phyloP scores from a whole-genome alignment of 2,329 filamentous ascomycete genomes.

The Epichloe hybrida region DNA sequence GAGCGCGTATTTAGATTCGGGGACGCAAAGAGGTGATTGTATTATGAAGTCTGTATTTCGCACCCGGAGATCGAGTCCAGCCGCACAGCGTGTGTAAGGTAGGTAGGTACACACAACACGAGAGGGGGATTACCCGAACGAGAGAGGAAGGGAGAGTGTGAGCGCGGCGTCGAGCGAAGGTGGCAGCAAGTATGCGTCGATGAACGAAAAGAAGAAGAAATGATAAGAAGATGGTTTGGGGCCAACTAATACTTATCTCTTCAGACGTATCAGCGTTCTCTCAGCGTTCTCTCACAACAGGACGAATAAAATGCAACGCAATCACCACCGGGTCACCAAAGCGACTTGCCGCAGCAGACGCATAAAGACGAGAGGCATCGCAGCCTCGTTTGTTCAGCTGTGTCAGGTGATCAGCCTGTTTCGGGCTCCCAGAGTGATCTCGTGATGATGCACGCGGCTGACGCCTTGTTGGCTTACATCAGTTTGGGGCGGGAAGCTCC shows the following conservation, averaged over 20 bases:
- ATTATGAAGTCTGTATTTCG: neutral
- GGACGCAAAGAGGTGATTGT: neutral
- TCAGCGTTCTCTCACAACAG: no score
- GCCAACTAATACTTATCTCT: no score
- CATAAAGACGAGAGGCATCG: no score
- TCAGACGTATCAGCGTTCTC: no score
- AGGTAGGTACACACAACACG: neutral
- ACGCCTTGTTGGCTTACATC: neutral
- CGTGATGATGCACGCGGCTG: neutral
- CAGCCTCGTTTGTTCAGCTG: no score
- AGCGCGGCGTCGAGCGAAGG: no score
- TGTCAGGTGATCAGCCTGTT: neutral
- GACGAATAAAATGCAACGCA: no score
- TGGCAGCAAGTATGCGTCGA: no score
- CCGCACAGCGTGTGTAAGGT: neutral
- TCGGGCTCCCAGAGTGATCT: neutral
- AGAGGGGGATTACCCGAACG: neutral
- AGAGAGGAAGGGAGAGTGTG: neutral
- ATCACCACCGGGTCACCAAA: no score
- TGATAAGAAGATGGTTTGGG: neutral
- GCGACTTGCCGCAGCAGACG: no score
- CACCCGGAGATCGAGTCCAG: neutral
- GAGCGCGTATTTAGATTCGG: neutral
- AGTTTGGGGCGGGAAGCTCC: neutral
- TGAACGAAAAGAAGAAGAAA: neutral